Percentiles rank a stretch among this genome's conserved stretches.
phyloP scores from a whole-genome alignment of 2,329 filamentous ascomycete species.

The Aspergillus arachidicola region DNA sequence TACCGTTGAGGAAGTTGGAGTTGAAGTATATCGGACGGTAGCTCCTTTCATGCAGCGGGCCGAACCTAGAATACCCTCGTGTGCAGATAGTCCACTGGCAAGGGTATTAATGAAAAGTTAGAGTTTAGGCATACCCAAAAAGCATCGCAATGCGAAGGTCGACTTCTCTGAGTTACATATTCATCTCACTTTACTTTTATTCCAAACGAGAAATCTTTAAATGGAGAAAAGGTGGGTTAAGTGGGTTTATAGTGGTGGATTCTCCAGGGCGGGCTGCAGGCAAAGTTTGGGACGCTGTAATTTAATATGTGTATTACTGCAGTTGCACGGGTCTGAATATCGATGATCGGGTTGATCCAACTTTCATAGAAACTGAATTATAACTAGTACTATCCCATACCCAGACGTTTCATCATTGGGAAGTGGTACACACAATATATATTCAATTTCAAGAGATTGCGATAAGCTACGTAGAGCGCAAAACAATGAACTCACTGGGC shows the following conservation, averaged over 20 bases:
- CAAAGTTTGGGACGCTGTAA: background rate
- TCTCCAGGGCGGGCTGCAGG: background rate
- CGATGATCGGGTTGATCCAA: background rate
- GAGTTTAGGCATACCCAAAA: background rate
- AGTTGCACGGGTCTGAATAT: background rate
- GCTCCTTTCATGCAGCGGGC: background rate
- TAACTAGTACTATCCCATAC: background rate
- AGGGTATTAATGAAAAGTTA: background rate
- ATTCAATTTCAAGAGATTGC: background rate
- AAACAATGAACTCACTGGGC: background rate
- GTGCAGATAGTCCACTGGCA: background rate
- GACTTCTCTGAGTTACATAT: background rate
- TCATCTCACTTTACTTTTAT: background rate
- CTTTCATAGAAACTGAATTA: too few relatives aligned
- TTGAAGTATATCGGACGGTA: conserved; percentile 49
- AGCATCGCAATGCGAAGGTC: background rate
- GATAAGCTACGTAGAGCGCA: background rate
- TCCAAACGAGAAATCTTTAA: background rate
- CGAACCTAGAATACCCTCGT: background rate
- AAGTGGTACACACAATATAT: background rate
- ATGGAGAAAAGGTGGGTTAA: background rate
- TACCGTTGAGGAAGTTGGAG: conserved; percentile 54
- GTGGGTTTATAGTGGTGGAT: background rate
- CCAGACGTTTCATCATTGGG: background rate
- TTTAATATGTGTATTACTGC: background rate